Base-by-base conservation (phyloP, 1,284 basidiomycete genomes). In the Pseudozyma sp. region DNA sequence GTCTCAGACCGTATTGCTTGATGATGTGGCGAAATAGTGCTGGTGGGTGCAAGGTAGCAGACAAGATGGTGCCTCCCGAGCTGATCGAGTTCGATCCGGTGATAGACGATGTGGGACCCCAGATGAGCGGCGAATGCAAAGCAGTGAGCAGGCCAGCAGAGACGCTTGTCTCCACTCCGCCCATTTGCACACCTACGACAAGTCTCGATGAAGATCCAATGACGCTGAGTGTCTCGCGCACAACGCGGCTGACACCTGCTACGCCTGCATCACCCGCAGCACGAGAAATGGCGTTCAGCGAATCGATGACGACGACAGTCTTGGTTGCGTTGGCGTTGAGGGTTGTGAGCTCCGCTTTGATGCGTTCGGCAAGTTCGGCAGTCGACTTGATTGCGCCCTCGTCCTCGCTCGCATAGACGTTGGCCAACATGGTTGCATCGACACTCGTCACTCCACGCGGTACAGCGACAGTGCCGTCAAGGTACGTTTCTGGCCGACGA, bases 1-100 rank as follows among this genome's bases (percentile, higher is more conserved):
- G 79, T 13, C 59, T 52, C n/a, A 82, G 70, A 11, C 70, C 63
- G 42, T 79, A 81, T 42, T 72, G 70, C 57, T 70, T 65, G 58
- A 74, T 40, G 8, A 82, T 53, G 48, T 78, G 60, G 7, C 68
- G 63, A 1, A 80, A 21, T 0, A 82, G 39, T 4, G 69, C 76
- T 6, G 74, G 68, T 0, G 78, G 44, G 13, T 79, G 77, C 0
- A 82, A 18, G 1, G 56, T 59, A 0, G 52, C 62, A 5, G 58
- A 60, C 4, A 75, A 59, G 16, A 72, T 64, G 0, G 76, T 78
- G 0, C 76, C 76, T 3, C 62, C 40, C 2, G 74, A 56, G 3
- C 59, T 55, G 2, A 31, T 11, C 13, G 35, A 45, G 12, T 47
- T 38, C 10, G 66, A 16, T 4, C 52, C 21, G 8, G 57, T 11